Percentiles rank a stretch among this genome's conserved stretches.
These are phyloP conservation scores for Kodamaea sp. DNA, from an alignment of 1,139 yeast genomes.

Conservation along the genomic window DNA sequence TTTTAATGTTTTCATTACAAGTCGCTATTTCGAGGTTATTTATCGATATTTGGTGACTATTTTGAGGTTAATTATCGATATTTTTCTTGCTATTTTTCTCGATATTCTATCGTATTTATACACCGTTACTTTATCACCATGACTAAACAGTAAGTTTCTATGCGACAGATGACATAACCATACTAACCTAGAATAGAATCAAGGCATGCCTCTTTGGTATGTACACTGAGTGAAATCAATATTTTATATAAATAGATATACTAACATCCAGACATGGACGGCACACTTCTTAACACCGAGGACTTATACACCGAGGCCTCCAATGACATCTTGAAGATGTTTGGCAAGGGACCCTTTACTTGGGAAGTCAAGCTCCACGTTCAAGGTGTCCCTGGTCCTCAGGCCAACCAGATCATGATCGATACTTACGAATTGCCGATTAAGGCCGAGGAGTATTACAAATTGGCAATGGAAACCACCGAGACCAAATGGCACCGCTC, in stretches of 20 bases:
- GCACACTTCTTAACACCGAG: slow-evolving; percentile 85
- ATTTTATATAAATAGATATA: slow-evolving; percentile 5
- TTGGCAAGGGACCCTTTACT: slow-evolving; percentile 73
- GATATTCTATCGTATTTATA: too few relatives aligned
- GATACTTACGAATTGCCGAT: slow-evolving; percentile 65
- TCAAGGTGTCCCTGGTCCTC: slow-evolving; percentile 88
- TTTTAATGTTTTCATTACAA: too few relatives aligned
- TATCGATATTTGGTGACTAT: too few relatives aligned
- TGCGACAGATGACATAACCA: too few relatives aligned
- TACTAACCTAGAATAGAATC: slow-evolving; percentile 19
- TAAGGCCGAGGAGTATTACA: slow-evolving; percentile 58
- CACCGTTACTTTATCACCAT: too few relatives aligned
- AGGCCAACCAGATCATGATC: slow-evolving; percentile 56
- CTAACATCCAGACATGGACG: slow-evolving; percentile 75
- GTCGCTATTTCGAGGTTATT: too few relatives aligned
- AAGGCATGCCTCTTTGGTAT: slow-evolving; percentile 85
- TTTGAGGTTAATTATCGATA: too few relatives aligned
- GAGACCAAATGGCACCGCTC: slow-evolving; percentile 58
- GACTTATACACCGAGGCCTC: slow-evolving; percentile 80
- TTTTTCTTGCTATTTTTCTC: too few relatives aligned
- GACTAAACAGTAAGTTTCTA: too few relatives aligned
- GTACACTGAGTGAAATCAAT: slow-evolving; percentile 19
- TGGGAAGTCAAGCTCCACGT: slow-evolving; percentile 86
- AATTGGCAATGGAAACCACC: slow-evolving; percentile 53
- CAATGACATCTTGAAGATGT: slow-evolving; percentile 58